Conservation (phyloP, 2,329 filamentous ascomycete species). For the Apiospora saccharicola region DNA sequence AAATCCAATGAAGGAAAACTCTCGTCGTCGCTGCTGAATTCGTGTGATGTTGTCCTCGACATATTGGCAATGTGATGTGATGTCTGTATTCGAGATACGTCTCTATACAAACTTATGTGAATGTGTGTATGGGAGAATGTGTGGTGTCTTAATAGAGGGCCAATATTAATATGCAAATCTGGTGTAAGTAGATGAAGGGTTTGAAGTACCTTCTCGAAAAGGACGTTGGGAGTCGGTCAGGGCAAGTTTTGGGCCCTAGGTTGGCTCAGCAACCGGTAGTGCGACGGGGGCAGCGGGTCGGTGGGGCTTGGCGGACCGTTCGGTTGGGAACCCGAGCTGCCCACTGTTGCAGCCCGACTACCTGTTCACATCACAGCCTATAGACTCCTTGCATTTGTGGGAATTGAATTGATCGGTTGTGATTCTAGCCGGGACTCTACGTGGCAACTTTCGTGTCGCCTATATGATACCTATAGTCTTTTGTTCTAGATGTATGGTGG, state of each 20-base stretch:
- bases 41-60: constrained; percentile 6
- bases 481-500: neutral
- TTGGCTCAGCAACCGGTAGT: constrained; percentile 2
- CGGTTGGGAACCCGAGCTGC: neutral
- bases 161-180: neutral
- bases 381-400: neutral
- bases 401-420: neutral
- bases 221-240: neutral
- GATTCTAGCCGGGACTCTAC: neutral
- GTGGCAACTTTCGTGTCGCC: neutral
- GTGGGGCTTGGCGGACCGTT: constrained; percentile 1
- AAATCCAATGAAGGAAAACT: constrained; percentile 13
- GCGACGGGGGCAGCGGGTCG: neutral
- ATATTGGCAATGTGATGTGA: neutral
- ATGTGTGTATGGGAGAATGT: too few relatives aligned
- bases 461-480: neutral
- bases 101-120: neutral
- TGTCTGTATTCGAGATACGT: neutral
- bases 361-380: constrained; percentile 9
- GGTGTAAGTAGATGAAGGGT: neutral
- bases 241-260: neutral
- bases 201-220: neutral
- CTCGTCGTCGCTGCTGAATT: constrained; percentile 21
- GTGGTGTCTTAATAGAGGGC: neutral
- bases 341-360: neutral